Evolutionary conservation across 164 flowering plant species (phyloP).

Genomic region (Magnolia officinalis): DNA sequence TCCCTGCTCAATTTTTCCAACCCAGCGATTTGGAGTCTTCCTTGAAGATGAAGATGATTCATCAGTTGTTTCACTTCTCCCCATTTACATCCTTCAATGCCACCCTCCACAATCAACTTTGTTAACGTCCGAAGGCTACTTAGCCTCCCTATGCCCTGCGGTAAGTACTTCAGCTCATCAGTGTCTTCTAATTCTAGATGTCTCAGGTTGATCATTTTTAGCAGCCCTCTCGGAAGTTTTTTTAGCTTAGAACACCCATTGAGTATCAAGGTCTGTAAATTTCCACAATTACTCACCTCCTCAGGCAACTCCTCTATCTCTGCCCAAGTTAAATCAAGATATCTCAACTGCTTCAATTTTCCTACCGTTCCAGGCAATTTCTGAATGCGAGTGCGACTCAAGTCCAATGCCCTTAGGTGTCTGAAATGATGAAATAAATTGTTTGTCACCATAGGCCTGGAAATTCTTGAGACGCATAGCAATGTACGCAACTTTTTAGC

Average conservation of each 20-base stretch:
- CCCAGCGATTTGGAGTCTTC: not conserved
- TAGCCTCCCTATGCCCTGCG: conserved; percentile 2
- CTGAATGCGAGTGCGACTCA: not conserved
- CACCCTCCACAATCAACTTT: conserved; percentile 7
- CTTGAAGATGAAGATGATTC: not conserved
- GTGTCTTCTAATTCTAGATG: conserved; percentile 4
- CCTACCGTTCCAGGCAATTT: not conserved
- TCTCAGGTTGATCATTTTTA: conserved; percentile 9
- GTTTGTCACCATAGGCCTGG: not conserved
- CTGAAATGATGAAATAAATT: not conserved
- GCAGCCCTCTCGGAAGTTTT: not conserved
- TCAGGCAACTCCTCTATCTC: conserved; percentile 1
- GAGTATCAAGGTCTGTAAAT: conserved; percentile 13
- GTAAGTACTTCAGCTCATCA: not conserved
- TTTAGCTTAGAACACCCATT: not conserved
- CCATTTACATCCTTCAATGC: not conserved
- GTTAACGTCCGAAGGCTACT: not conserved
- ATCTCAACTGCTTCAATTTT: conserved; percentile 9
- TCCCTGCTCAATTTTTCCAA: not conserved
- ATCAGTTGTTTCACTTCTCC: conserved; percentile 11
- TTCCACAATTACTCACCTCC: not conserved
- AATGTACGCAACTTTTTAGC: not conserved
- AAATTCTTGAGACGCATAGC: not conserved
- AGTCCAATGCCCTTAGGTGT: conserved; percentile 2
- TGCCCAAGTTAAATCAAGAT: not conserved